Base-by-base conservation (phyloP, 495 filamentous ascomycete genomes). In the Penicillium paradoxum region DNA sequence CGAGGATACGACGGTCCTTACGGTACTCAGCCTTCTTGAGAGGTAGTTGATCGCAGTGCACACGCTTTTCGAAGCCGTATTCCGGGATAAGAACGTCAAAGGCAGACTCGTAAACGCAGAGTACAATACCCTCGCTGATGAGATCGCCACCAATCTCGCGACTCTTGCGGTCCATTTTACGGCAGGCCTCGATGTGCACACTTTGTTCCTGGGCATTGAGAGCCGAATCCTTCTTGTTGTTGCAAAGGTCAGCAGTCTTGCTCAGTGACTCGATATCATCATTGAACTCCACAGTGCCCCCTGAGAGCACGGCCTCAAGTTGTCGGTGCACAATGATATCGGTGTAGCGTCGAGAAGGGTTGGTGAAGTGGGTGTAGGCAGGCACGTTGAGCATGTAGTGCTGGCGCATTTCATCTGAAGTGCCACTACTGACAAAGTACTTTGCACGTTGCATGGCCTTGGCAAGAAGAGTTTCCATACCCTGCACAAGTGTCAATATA, bases 51-150 rank as follows among this genome's bases (percentile, higher is more conserved):
- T 98, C 93, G 65, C 93, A 98, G 70, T 98, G 93, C 47, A 98
- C 93, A 56, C 93, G 89, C 83, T 98, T 98, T 78, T 98, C 93
- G 55, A 98, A 97, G 39, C 93, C 93, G 71, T 88, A 98, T 61
- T 98, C 95, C 22, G 93, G 95, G 65, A 98, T 97, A 54, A 98
- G 82, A 49, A 98, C 90, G 68, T 98, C 93, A 63, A 98, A 98
- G 37, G 93, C 93, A 10, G 95, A 97, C 74, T 98, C 93, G 72
- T 98, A 98, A 11, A 98, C 95, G 60, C 90, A 96, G 41, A 98
- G 77, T 25, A 98, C 91, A 62, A 98, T 91, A 46, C 93, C 95
- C 66, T 97, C 95, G 73, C 88, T 92, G 70, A 97, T 95, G 32
- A 98, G 80, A 55, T 97, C 95, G 46, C 90, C 90, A 42, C 89